Conservation (phyloP, 2,329 filamentous ascomycete species). For the Coniella vitis region DNA sequence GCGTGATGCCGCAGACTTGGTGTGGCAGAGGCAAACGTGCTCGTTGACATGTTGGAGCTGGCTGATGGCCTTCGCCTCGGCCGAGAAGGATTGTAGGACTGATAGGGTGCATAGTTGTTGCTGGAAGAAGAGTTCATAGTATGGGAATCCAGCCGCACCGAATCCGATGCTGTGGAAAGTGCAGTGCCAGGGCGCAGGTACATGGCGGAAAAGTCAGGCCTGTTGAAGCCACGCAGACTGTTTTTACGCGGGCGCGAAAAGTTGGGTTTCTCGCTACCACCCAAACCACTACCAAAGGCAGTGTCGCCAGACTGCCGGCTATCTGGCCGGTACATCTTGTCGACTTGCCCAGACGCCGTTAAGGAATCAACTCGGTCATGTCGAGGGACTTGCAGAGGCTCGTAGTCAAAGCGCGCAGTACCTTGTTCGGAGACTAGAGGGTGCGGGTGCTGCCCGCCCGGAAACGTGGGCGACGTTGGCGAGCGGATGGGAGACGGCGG, state of each 20-base stretch:
- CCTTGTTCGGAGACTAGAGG: slow-evolving; percentile 24
- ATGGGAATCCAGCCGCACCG: slow-evolving; percentile 10
- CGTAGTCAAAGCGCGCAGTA: slow-evolving; percentile 12
- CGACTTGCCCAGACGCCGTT: slow-evolving; percentile 15
- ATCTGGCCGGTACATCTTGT: slow-evolving; percentile 26
- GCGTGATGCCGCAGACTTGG: slow-evolving; percentile 12
- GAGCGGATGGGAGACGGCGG: slow-evolving; percentile 18
- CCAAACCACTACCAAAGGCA: slow-evolving; percentile 23
- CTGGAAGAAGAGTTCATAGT: neutral
- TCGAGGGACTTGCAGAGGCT: slow-evolving; percentile 16
- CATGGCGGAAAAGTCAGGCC: slow-evolving; percentile 8
- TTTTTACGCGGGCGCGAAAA: slow-evolving; percentile 54
- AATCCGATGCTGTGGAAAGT: slow-evolving; percentile 11
- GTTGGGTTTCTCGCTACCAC: slow-evolving; percentile 37
- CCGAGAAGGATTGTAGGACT: slow-evolving; percentile 1
- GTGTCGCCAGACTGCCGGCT: slow-evolving; percentile 21
- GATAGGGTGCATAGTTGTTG: slow-evolving; percentile 2
- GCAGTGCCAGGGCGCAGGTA: slow-evolving; percentile 14
- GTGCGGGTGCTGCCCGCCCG: slow-evolving; percentile 27
- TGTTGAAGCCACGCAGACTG: slow-evolving; percentile 35
- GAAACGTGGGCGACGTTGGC: slow-evolving; percentile 22
- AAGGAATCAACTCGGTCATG: slow-evolving; percentile 16
- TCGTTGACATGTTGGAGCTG: slow-evolving; percentile 13
- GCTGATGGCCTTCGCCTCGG: slow-evolving; percentile 10
- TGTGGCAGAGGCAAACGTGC: slow-evolving; percentile 7